Conservation (phyloP, 257 asterid genomes). For the Plectranthus barbatus region DNA sequence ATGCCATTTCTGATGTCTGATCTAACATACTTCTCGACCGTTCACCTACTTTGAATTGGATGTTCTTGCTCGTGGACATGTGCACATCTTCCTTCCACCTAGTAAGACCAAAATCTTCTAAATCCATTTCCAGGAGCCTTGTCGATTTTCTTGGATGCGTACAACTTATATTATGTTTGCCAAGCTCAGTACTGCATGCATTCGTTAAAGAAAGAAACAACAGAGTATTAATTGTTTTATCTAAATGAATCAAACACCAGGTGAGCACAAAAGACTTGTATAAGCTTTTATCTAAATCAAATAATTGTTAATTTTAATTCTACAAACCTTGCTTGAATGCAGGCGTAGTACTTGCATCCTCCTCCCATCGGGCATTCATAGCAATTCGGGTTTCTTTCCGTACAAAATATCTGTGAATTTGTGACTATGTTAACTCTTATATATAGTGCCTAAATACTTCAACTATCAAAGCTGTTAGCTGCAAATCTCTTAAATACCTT, state of each 20-base stretch:
- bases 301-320: not conserved
- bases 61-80: not conserved
- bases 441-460: not conserved
- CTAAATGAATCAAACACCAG: not conserved
- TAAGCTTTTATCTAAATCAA: not conserved
- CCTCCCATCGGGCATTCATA: constrained; percentile 19
- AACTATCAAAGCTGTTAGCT: no score
- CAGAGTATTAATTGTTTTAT: not conserved
- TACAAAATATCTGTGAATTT: constrained; percentile 9
- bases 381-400: constrained; percentile 21
- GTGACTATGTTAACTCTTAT: not conserved
- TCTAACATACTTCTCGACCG: no score
- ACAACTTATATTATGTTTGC: no score
- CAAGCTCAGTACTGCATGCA: no score
- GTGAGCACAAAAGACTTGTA: no score
- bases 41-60: no score
- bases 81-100: no score
- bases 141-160: not conserved
- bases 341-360: constrained; percentile 16
- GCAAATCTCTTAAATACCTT: not conserved
- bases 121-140: not conserved
- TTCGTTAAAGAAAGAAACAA: no score
- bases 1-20: not conserved
- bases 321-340: not conserved
- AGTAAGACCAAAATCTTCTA: not conserved